Evolutionary conservation across 169 alveolate genomes (phyloP), one percentile per base, ranked within the genome.

Genomic region (Plasmodium fragile): DNA sequence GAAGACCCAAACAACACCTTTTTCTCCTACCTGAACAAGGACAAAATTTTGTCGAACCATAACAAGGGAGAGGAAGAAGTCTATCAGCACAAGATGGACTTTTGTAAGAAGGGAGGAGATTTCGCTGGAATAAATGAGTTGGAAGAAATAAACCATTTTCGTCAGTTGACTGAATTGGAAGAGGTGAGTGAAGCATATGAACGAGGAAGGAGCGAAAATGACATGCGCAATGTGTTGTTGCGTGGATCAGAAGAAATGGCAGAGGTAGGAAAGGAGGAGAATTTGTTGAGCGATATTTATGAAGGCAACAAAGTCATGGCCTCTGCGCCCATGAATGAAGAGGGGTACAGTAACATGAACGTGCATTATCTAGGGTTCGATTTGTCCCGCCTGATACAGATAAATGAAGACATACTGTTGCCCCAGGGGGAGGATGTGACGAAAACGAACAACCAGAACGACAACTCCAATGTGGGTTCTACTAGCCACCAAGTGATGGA

Each of bases 291-390:
- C 65, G 59, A 34, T 2, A 85, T 49, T 25, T 39, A 85, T 85
- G 87, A 52, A n/a, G 65, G 36, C n/a, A 85, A 41, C 34, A 85
- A 73, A 4, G 69, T 30, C 65, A 13, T 30, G 43, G 45, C 8
- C 10, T 32, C 65, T 59, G 65, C 55, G 1, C 59, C 59, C 7
- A 49, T 13, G 49, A 49, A 18, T 28, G 59, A 45, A 6, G 71
- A 89, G 6, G 80, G 90, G 18, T 89, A 89, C 72, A 80, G 71
- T 45, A 89, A 79, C 71, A 59, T 89, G 70, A 89, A 89, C 71
- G 79, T 65, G 32, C 94, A 89, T 78, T 65, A 80, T 65, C 82
- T 89, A 39, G 94, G 94, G 18, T 89, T 89, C 59, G 82, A 89
- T 43, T 80, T 89, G 53, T 89, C 82, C 30, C 81, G 81, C 81